A percentile compares a stretch with the other conserved stretches of the same genome.
phyloP scores from a whole-genome alignment of 2,329 filamentous ascomycete species.

The Alternaria hordeiaustralica region DNA sequence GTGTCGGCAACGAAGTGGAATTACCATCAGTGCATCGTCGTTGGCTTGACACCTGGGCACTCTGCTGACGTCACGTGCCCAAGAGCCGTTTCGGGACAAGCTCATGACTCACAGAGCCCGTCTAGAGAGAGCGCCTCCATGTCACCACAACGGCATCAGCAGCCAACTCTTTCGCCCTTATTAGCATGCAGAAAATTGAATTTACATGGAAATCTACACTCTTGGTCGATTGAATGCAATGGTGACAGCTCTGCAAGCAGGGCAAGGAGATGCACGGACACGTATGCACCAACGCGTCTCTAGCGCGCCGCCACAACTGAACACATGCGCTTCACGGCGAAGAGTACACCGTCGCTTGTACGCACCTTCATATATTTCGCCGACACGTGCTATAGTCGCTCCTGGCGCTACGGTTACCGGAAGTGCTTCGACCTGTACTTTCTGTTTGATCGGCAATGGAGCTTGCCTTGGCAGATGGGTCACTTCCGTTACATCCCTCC shows the following conservation, averaged over 20 bases:
- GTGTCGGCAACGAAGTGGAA: conserved; percentile 25
- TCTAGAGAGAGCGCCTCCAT: background rate
- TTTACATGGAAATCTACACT: background rate
- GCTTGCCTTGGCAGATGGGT: conserved; percentile 20
- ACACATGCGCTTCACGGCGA: conserved; percentile 4
- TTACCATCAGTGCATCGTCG: conserved; percentile 25
- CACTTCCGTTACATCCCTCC: conserved; percentile 7
- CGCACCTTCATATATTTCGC: conserved; percentile 8
- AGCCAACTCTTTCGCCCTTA: background rate
- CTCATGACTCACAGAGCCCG: background rate
- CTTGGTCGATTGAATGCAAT: background rate
- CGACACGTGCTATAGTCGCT: conserved; percentile 1
- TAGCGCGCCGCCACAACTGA: conserved; percentile 7
- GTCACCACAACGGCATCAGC: background rate
- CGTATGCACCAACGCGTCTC: conserved; percentile 5
- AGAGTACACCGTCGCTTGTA: conserved; percentile 11
- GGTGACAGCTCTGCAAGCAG: background rate
- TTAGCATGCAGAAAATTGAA: background rate
- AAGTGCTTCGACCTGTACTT: conserved; percentile 3
- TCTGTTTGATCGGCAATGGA: conserved; percentile 13
- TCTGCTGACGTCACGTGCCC: conserved; percentile 17
- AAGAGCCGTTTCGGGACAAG: background rate
- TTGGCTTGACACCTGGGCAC: conserved; percentile 22
- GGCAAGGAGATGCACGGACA: background rate
- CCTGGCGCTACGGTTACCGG: conserved; percentile 8